Conservation (phyloP, 495 filamentous ascomycete species). For the Daldinia bambusicola region DNA sequence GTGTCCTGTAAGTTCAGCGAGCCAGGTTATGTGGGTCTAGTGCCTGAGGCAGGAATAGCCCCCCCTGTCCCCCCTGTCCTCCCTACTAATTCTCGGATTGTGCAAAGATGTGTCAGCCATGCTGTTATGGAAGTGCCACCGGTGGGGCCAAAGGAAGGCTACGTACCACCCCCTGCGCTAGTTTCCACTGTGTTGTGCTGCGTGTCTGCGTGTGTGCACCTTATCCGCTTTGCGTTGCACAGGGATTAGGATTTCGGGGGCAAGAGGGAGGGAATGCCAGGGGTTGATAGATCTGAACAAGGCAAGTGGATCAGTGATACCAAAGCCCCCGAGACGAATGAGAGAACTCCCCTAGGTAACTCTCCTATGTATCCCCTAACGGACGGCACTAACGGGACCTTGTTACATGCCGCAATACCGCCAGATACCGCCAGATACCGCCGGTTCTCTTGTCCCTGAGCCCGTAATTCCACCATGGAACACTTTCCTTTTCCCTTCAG, state of each 20-base stretch:
- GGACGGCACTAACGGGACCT: no score
- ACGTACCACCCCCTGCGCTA: constrained; percentile 20
- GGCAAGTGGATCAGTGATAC: constrained; percentile 43
- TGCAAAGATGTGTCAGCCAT: constrained; percentile 34
- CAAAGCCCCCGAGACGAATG: constrained; percentile 41
- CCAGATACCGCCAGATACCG: not conserved
- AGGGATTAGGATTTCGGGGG: constrained; percentile 25
- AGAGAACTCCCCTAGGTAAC: constrained; percentile 8
- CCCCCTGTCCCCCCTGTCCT: not conserved
- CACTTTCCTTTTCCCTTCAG: constrained; percentile 25
- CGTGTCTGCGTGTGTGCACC: constrained; percentile 3
- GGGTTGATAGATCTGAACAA: constrained; percentile 36
- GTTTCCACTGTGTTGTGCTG: constrained; percentile 7
- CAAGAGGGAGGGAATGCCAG: constrained; percentile 30
- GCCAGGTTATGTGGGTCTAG: constrained; percentile 3
- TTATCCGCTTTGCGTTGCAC: constrained; percentile 13
- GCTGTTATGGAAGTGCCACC: no score
- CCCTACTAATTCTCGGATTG: constrained; percentile 14
- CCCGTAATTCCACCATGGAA: not conserved
- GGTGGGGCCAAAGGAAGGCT: constrained; percentile 33
- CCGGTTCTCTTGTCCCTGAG: constrained; percentile 18
- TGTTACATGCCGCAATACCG: not conserved
- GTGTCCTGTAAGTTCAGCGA: constrained; percentile 41
- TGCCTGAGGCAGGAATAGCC: constrained; percentile 34
- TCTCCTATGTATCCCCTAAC: no score